Evolutionary conservation across 345 rosid genomes (phyloP).

Genomic region (Gossypium rotundifolium): DNA sequence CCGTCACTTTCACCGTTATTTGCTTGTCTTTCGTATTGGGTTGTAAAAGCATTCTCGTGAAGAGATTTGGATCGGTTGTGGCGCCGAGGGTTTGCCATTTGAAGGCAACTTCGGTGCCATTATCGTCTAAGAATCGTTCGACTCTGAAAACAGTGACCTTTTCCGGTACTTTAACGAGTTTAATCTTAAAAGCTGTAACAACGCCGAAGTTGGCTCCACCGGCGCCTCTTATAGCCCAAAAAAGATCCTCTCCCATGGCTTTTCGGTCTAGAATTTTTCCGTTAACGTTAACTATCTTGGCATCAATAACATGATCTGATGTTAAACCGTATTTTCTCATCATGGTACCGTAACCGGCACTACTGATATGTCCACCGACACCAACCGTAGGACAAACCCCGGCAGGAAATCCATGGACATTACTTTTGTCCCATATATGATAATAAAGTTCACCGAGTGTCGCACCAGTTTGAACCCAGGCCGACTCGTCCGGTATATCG

Average conservation of each 20-base stretch:
- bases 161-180: conserved; percentile 24
- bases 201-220: conserved; percentile 35
- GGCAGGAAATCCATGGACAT: conserved; percentile 14
- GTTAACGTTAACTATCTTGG: neutral
- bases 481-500: conserved; percentile 7
- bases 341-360: conserved; percentile 11
- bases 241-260: conserved; percentile 30
- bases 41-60: neutral
- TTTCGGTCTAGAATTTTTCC: conserved; percentile 1
- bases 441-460: conserved; percentile 1
- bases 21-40: neutral
- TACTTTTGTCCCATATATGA: neutral
- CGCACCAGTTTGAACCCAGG: conserved; percentile 24
- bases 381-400: conserved; percentile 21
- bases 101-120: neutral
- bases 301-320: conserved; percentile 7
- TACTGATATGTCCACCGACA: conserved; percentile 21
- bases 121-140: neutral
- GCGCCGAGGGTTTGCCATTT: neutral
- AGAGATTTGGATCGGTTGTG: neutral
- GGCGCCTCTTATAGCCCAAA: conserved; percentile 39
- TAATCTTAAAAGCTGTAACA: conserved; percentile 29
- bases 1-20: neutral
- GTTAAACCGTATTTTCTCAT: conserved; percentile 17
- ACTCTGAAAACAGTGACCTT: conserved; percentile 32